phyloP scores from a whole-genome alignment of 345 rosid species.

The Brassica nigra region DNA sequence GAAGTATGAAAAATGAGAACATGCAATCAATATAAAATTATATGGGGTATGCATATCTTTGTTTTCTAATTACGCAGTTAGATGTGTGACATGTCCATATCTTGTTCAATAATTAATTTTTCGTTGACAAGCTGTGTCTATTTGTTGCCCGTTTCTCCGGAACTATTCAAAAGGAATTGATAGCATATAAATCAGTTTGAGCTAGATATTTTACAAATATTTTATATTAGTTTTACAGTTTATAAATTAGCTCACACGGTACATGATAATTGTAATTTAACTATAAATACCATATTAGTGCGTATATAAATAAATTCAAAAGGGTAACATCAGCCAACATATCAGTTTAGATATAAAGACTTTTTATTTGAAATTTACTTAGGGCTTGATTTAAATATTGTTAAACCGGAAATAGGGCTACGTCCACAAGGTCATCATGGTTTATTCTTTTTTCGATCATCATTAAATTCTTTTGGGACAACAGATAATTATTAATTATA shows the following conservation, averaged over 20 bases:
- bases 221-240: neutral
- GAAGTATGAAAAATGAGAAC: slow-evolving; percentile 25
- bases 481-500: slow-evolving; percentile 15
- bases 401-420: neutral
- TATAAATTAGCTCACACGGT: neutral
- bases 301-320: neutral
- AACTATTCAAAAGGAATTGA: neutral
- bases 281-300: neutral
- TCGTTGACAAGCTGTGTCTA: slow-evolving; percentile 23
- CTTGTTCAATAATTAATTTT: slow-evolving; percentile 13
- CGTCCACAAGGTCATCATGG: slow-evolving; percentile 30
- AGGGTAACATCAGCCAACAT: neutral
- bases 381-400: neutral
- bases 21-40: neutral
- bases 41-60: neutral
- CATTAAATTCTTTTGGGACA: neutral
- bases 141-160: neutral
- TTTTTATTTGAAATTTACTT: neutral
- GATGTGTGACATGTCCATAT: neutral
- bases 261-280: slow-evolving; percentile 2
- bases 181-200: neutral
- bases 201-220: neutral
- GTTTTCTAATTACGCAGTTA: neutral
- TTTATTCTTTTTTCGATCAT: slow-evolving; percentile 14
- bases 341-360: neutral